Evolutionary conservation across 2,329 filamentous ascomycete species (phyloP), one percentile per base, ranked within the genome.

Genomic region (Cercospora nicotianae): DNA sequence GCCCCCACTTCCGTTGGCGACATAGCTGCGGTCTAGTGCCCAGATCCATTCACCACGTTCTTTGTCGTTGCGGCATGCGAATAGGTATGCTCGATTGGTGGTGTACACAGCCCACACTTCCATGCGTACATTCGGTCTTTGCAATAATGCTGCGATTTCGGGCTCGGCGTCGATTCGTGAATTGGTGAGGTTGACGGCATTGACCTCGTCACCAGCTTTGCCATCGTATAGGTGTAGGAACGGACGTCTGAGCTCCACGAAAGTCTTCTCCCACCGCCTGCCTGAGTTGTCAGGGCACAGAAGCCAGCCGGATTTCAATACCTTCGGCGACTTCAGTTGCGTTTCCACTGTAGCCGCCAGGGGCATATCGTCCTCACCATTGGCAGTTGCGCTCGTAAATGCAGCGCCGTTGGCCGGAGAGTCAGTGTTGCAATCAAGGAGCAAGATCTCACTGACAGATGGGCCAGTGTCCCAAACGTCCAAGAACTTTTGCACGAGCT

Each of bases 41-140:
- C 96, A 87, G 74, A 99, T 97, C 95, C 95, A 99, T 79, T 98
- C 95, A 74, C 94, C 90, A 84, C 97, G 97, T 79, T 97, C 94
- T 60, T 90, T 87, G 82, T 97, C 94, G 75, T 89, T 94, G 67
- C 93, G 86, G 26, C 93, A 92, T 13, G 93, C 92, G 79, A 99
- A 98, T 48, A 99, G 84, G 87, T 94, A 99, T 33, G 94, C 97
- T 80, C 97, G 97, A n/a, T 57, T 64, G 68, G 91, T 92, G 51
- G 92, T 94, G 77, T 98, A 99, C 61, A 99, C 88, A 12, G 95
- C 95, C 84, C 97, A 99, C 48, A 98, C 91, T 59, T 74, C 70
- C 71, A 77, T 70, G 13, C 72, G 66, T 68, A 74, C 71, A 72
- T 77, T 80, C 75, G 67, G 72, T 67, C 72, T 74, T 74, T 69